Conservation (phyloP, 768 basidiomycete genomes). For the Dioszegia crocea region DNA sequence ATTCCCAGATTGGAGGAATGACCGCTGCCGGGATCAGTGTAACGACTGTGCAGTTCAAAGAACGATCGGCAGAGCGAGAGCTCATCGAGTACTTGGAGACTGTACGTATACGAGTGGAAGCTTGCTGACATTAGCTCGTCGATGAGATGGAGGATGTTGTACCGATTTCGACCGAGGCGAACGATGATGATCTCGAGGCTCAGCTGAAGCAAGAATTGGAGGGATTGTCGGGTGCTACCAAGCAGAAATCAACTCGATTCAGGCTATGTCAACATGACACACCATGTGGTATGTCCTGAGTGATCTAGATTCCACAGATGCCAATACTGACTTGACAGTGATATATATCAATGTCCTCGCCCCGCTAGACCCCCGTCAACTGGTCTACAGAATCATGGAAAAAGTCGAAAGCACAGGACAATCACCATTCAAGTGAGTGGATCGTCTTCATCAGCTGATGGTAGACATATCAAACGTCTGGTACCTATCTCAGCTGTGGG, state of each 20-base stretch:
- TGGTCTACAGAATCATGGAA: slow-evolving; percentile 30
- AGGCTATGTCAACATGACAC: slow-evolving; percentile 34
- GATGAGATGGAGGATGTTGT: slow-evolving; percentile 2
- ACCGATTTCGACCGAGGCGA: slow-evolving; percentile 2
- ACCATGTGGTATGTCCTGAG: slow-evolving; percentile 27
- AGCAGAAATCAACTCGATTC: slow-evolving; percentile 32
- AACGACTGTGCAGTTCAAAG: slow-evolving; percentile 31
- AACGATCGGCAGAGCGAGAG: slow-evolving; percentile 35
- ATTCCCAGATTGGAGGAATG: slow-evolving; percentile 26
- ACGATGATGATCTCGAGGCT: slow-evolving; percentile 32
- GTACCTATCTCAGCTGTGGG: slow-evolving; percentile 27
- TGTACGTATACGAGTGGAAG: neutral
- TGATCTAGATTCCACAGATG: neutral
- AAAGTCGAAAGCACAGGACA: slow-evolving; percentile 28
- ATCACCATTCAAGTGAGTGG: slow-evolving; percentile 27
- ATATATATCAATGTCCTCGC: slow-evolving; percentile 34
- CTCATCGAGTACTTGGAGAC: slow-evolving; percentile 34
- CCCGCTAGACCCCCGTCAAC: slow-evolving; percentile 25
- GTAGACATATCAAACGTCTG: slow-evolving; percentile 18
- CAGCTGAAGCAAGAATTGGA: slow-evolving; percentile 34
- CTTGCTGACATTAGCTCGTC: neutral
- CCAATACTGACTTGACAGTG: slow-evolving; percentile 20
- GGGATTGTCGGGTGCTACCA: slow-evolving; percentile 16
- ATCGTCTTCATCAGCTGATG: neutral
- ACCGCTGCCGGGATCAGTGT: slow-evolving; percentile 29